A percentile compares a stretch with the other conserved stretches of the same genome.
Conservation (phyloP, 192 early-diverging fungal species). For the Coemansia sp. region DNA sequence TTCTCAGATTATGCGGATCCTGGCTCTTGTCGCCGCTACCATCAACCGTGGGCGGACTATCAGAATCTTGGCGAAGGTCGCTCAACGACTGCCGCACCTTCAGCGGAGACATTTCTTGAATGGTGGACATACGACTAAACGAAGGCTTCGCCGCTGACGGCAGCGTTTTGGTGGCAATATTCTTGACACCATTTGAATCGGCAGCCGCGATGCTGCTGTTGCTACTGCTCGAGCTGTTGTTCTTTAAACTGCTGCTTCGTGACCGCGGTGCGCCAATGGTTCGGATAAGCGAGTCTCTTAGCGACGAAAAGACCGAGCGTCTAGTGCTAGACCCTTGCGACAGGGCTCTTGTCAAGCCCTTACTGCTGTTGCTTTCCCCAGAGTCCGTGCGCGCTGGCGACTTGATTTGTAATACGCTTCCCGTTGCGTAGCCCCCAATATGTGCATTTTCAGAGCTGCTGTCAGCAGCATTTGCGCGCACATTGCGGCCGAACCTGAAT, state of each 20-base stretch:
- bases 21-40: conserved; percentile 2
- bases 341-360: not conserved
- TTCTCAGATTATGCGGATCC: not conserved
- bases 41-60: not conserved
- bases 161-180: not conserved
- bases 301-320: conserved; percentile 16
- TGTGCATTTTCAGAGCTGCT: not conserved
- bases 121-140: not conserved
- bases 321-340: conserved; percentile 13
- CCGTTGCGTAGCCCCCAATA: not conserved
- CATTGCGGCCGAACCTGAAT: conserved; percentile 29
- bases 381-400: conserved; percentile 7
- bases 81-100: conserved; percentile 20
- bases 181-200: not conserved
- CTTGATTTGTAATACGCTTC: conserved; percentile 16
- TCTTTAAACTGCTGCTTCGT: not conserved
- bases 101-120: conserved; percentile 19
- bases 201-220: not conserved
- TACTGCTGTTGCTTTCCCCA: not conserved
- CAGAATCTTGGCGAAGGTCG: conserved; percentile 16
- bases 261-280: not conserved
- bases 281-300: conserved; percentile 27
- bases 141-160: not conserved
- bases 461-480: not conserved
- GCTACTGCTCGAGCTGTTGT: conserved; percentile 7